A percentile compares a stretch with the other conserved stretches of the same genome.
These are phyloP conservation scores for Quercus gilva DNA, from an alignment of 306 rosid species.

Conservation along the genomic window DNA sequence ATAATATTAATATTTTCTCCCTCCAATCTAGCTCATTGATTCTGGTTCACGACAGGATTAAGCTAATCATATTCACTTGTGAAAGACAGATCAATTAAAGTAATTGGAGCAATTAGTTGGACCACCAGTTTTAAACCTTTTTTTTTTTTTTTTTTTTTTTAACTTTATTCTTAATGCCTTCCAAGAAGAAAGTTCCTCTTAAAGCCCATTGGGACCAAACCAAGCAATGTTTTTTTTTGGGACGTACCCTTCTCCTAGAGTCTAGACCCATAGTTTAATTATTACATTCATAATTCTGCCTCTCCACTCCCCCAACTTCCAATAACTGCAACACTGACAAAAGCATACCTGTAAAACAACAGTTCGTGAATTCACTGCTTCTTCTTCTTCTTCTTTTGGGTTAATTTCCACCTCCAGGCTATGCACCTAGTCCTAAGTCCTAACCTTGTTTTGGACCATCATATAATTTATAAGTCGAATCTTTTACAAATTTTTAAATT, in stretches of 20 bases:
- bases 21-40: no score
- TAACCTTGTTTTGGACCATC: no score
- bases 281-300: background rate
- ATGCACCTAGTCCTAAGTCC: background rate
- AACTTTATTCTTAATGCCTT: constrained; percentile 12
- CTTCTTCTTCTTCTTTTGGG: background rate
- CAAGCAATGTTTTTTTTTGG: background rate
- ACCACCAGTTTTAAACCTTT: background rate
- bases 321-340: background rate
- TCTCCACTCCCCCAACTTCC: background rate
- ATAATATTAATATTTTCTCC: no score
- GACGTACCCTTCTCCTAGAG: background rate
- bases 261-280: background rate
- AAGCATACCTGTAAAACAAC: background rate
- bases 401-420: background rate
- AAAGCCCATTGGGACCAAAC: constrained; percentile 6
- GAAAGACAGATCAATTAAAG: background rate
- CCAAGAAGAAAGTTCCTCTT: background rate
- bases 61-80: background rate
- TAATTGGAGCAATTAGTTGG: background rate
- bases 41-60: background rate
- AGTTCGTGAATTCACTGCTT: background rate
- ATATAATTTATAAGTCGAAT: no score
- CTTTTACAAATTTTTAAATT: no score
- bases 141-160: background rate